Conservation (phyloP, 306 rosid genomes). For the Gynostemma pentaphyllum region DNA sequence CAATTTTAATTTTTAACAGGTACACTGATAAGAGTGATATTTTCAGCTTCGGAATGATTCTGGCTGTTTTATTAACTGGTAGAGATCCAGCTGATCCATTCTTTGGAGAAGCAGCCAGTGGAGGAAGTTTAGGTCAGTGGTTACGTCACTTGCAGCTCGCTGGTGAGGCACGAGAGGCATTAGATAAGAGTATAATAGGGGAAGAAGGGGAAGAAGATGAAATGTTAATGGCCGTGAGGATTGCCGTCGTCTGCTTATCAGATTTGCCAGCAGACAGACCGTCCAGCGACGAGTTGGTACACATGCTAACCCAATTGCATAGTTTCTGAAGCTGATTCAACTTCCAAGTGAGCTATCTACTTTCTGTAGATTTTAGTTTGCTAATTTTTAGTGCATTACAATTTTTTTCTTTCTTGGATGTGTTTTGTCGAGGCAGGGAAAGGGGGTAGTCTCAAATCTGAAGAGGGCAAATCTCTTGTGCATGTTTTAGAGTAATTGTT, state of each 20-base stretch:
- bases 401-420: not conserved
- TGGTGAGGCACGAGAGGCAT: conserved; percentile 68
- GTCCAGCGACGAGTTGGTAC: conserved; percentile 96
- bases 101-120: conserved; percentile 64
- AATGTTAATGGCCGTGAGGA: conserved; percentile 92
- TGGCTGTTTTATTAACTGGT: conserved; percentile 69
- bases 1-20: conserved; percentile 35
- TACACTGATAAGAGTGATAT: conserved; percentile 87
- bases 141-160: conserved; percentile 73
- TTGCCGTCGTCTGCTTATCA: conserved; percentile 84
- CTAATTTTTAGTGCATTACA: not conserved
- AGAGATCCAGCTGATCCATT: conserved; percentile 72
- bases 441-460: not conserved
- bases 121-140: conserved; percentile 87
- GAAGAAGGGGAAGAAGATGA: conserved; percentile 96
- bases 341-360: not conserved
- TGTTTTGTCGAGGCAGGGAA: too few species aligned
- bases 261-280: conserved; percentile 87
- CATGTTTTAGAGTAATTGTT: too few species aligned
- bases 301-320: conserved; percentile 95
- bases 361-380: not conserved
- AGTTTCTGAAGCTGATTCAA: conserved; percentile 45
- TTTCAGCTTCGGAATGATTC: conserved; percentile 84
- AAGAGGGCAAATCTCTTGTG: not conserved
- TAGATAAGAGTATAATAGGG: conserved; percentile 67